Conservation (phyloP, 176 grass and related monocot species). For the Ensete ventricosum region DNA sequence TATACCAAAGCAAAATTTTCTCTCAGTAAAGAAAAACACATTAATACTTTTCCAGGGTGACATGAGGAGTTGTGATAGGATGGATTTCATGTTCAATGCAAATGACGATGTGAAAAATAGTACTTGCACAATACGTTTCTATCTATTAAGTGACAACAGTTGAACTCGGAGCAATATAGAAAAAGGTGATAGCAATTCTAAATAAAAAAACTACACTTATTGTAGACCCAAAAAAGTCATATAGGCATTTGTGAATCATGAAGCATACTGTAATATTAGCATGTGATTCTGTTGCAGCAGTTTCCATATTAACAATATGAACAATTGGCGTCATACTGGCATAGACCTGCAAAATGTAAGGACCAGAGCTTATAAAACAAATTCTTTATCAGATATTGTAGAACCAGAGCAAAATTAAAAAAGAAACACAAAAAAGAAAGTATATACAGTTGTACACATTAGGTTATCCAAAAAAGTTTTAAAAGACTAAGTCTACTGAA, state of each 20-base stretch:
- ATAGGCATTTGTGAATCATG: constrained; percentile 10
- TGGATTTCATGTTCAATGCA: too few species aligned
- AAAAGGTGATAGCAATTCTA: background rate
- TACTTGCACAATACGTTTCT: background rate
- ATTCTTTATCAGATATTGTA: background rate
- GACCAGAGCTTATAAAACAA: background rate
- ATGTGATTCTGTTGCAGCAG: constrained; percentile 53
- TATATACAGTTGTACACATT: background rate
- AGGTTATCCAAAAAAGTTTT: background rate
- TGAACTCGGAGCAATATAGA: background rate
- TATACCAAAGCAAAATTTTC: too few species aligned
- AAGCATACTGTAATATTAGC: constrained; percentile 68
- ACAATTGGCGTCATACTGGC: constrained; percentile 64
- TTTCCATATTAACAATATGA: constrained; percentile 65
- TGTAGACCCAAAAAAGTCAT: constrained; percentile 7
- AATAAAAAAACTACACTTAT: background rate
- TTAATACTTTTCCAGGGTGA: too few species aligned
- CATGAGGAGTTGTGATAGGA: too few species aligned
- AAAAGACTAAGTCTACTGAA: background rate
- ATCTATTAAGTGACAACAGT: background rate
- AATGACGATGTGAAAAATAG: too few species aligned
- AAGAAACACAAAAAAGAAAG: background rate
- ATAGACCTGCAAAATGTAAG: constrained; percentile 52
- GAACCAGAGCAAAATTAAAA: background rate
- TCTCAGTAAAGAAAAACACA: too few species aligned